Percentiles rank a stretch among this genome's conserved stretches.
These are phyloP conservation scores for Aspergillus intermedius DNA, from an alignment of 2,329 filamentous ascomycete species.

Conservation along the genomic window DNA sequence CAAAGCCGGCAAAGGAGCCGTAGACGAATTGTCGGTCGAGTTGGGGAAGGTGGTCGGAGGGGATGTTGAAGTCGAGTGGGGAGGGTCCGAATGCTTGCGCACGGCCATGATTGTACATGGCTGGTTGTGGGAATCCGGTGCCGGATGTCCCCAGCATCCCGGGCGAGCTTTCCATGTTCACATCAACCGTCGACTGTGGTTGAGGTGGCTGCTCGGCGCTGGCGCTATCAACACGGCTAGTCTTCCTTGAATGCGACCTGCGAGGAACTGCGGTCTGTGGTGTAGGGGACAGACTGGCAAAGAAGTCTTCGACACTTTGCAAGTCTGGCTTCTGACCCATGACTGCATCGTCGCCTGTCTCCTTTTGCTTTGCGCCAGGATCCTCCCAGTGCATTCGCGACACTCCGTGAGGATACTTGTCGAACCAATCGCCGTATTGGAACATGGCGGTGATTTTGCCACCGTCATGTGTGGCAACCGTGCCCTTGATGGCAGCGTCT, in stretches of 20 bases:
- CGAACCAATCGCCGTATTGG: slow-evolving; percentile 97
- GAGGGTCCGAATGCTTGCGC: slow-evolving; percentile 24
- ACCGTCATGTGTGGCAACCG: slow-evolving; percentile 32
- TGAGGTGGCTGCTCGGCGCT: slow-evolving; percentile 22
- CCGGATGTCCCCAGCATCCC: slow-evolving; percentile 23
- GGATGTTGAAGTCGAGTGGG: slow-evolving; percentile 33
- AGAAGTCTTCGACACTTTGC: slow-evolving; percentile 93
- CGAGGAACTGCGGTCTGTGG: slow-evolving; percentile 41
- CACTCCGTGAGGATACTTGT: slow-evolving; percentile 86
- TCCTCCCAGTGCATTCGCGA: slow-evolving; percentile 78
- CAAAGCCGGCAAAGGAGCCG: slow-evolving; percentile 58
- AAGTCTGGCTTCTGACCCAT: slow-evolving; percentile 82
- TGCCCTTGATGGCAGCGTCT: slow-evolving; percentile 68
- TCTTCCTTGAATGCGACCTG: slow-evolving; percentile 30
- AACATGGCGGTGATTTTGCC: slow-evolving; percentile 60
- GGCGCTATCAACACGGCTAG: slow-evolving; percentile 20
- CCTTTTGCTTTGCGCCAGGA: slow-evolving; percentile 62
- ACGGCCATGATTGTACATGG: slow-evolving; percentile 25
- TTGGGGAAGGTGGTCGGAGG: slow-evolving; percentile 51
- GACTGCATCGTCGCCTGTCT: slow-evolving; percentile 78
- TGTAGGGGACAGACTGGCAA: slow-evolving; percentile 68
- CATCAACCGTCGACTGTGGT: slow-evolving; percentile 21
- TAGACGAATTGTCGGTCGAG: slow-evolving; percentile 72
- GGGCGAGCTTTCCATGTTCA: slow-evolving; percentile 23
- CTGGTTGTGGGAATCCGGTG: slow-evolving; percentile 32